phyloP scores from a whole-genome alignment of 2,329 filamentous ascomycete species.

The Zasmidium citrigriseum region DNA sequence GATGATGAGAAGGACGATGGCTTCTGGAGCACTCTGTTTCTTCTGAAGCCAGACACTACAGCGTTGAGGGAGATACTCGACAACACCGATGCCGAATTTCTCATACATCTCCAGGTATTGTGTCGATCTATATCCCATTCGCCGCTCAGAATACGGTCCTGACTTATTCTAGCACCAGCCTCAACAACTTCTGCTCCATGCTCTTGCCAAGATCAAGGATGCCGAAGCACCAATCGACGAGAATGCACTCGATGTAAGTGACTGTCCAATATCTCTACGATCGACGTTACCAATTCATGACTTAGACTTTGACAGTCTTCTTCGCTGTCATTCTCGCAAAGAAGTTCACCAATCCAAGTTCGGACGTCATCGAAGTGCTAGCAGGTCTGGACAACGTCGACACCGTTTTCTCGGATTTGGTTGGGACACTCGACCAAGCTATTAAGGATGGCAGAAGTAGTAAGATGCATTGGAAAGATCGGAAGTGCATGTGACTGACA shows the following conservation, averaged over 20 bases:
- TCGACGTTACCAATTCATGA: constrained; percentile 44
- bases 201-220: constrained; percentile 68
- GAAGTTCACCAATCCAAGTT: constrained; percentile 91
- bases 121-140: background rate
- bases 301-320: constrained; percentile 85
- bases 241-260: constrained; percentile 80
- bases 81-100: constrained; percentile 69
- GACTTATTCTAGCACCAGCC: constrained; percentile 57
- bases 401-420: constrained; percentile 82
- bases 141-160: too few species aligned
- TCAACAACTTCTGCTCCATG: constrained; percentile 74
- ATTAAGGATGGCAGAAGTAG: constrained; percentile 74
- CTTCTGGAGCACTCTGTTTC: constrained; percentile 96
- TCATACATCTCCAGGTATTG: constrained; percentile 70
- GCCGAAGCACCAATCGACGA: constrained; percentile 64
- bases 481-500: background rate
- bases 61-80: constrained; percentile 70
- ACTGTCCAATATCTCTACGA: constrained; percentile 4
- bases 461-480: constrained; percentile 46
- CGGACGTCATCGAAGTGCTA: constrained; percentile 87
- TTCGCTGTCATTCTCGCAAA: constrained; percentile 80
- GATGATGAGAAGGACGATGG: constrained; percentile 75
- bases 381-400: constrained; percentile 90
- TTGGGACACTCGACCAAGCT: constrained; percentile 75
- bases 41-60: constrained; percentile 75